Conservation (phyloP, 331 rosid species). For the Quercus phellos region DNA sequence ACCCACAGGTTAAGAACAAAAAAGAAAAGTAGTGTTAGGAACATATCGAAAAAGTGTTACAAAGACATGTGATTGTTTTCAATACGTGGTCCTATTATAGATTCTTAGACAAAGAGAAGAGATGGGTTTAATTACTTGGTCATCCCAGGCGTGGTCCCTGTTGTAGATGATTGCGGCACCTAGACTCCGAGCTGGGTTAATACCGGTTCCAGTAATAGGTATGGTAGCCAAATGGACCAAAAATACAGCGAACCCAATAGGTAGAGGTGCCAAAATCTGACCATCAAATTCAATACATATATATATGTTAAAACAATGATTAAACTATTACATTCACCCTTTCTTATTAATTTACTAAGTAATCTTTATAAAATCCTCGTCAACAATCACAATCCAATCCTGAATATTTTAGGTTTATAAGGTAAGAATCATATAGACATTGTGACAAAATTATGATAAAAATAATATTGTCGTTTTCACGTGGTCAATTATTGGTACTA, state of each 20-base stretch:
- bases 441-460: too few relatives aligned
- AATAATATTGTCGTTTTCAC: too few relatives aligned
- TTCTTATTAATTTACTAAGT: too few relatives aligned
- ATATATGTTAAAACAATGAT: too few relatives aligned
- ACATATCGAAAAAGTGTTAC: background rate
- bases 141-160: slow-evolving; percentile 26
- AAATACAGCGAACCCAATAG: slow-evolving; percentile 48
- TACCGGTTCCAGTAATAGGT: slow-evolving; percentile 46
- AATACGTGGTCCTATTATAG: background rate
- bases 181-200: slow-evolving; percentile 44
- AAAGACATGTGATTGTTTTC: too few relatives aligned
- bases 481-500: too few relatives aligned
- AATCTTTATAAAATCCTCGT: too few relatives aligned
- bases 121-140: slow-evolving; percentile 21
- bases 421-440: too few relatives aligned
- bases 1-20: background rate
- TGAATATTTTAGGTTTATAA: too few relatives aligned
- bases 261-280: slow-evolving; percentile 45
- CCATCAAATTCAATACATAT: background rate
- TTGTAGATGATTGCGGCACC: slow-evolving; percentile 43
- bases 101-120: background rate
- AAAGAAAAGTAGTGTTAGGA: background rate
- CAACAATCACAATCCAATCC: too few relatives aligned
- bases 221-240: slow-evolving; percentile 46
- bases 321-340: too few relatives aligned